phyloP scores from a whole-genome alignment of 441 rosid genomes.

The Erysimum cheiri region DNA sequence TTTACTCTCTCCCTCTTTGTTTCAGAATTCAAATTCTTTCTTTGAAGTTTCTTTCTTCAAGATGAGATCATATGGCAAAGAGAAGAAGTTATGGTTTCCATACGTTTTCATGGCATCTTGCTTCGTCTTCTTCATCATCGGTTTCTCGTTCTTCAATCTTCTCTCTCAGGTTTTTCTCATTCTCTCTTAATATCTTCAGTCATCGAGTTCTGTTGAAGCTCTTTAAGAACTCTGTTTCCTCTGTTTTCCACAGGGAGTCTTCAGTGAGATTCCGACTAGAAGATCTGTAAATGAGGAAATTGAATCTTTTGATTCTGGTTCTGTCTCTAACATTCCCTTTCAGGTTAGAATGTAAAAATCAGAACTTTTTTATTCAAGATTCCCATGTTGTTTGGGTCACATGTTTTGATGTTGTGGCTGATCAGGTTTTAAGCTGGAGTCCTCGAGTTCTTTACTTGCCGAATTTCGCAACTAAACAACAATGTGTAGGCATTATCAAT shows the following conservation, averaged over 20 bases:
- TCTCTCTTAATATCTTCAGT: background rate
- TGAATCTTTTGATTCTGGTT: conserved; percentile 43
- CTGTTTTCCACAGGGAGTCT: conserved; percentile 34
- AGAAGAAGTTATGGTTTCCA: conserved; percentile 50
- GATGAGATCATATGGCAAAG: conserved; percentile 49
- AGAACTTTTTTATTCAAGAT: too few species aligned
- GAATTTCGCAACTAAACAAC: conserved; percentile 62
- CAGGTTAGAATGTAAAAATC: conserved; percentile 72
- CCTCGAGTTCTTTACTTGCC: conserved; percentile 70
- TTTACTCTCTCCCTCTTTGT: background rate
- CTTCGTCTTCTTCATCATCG: conserved; percentile 56
- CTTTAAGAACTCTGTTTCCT: background rate
- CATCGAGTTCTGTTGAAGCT: background rate
- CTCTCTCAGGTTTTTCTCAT: conserved; percentile 50
- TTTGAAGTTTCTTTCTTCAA: background rate
- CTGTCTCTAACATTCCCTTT: conserved; percentile 55
- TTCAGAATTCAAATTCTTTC: background rate
- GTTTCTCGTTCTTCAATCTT: conserved; percentile 54
- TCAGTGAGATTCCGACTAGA: conserved; percentile 27
- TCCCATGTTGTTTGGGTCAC: too few species aligned
- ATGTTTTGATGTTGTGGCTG: background rate
- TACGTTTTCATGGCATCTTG: conserved; percentile 49
- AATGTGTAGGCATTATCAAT: conserved; percentile 55
- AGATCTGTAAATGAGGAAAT: conserved; percentile 42
- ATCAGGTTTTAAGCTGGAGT: conserved; percentile 75